A percentile compares a stretch with the other conserved stretches of the same genome.
These are phyloP conservation scores for Aspergillus hiratsukae DNA, from an alignment of 2,329 filamentous ascomycete species.

Conservation along the genomic window DNA sequence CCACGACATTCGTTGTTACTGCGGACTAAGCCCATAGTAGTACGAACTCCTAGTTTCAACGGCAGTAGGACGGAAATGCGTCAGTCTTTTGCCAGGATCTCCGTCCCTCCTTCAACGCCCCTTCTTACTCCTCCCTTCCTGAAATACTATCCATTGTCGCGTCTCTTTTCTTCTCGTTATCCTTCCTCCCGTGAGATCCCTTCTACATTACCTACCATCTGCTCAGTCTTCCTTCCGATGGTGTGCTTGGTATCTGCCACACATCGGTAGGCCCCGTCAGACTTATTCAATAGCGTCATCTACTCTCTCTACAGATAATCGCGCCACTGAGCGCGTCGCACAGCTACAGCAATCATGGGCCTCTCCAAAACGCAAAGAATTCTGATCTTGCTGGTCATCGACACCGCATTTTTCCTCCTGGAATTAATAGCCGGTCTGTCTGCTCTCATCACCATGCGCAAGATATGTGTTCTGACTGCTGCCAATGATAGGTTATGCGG, in stretches of 20 bases:
- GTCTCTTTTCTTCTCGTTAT: background rate
- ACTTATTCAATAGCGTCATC: background rate
- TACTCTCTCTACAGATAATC: conserved; percentile 10
- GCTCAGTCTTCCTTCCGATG: background rate
- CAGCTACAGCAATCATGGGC: conserved; percentile 54
- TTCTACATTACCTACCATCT: background rate
- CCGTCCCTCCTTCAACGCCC: background rate
- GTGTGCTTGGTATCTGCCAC: background rate
- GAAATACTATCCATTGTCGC: background rate
- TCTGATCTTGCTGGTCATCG: conserved; percentile 85
- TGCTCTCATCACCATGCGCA: background rate
- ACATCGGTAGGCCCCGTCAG: background rate
- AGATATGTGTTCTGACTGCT: conserved; percentile 9
- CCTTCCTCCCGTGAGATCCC: background rate
- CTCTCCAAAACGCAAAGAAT: conserved; percentile 93
- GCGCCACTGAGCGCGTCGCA: conserved; percentile 23
- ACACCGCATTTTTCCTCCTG: conserved; percentile 82
- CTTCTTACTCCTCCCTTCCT: background rate
- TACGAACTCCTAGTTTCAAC: background rate
- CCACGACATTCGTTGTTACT: no score
- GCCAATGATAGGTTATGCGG: conserved; percentile 60
- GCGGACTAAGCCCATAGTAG: background rate
- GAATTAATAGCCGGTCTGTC: conserved; percentile 69
- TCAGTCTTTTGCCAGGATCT: background rate
- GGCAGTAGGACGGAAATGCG: background rate